phyloP scores from a whole-genome alignment of 768 basidiomycete species.

The Phylloporus sp. region DNA sequence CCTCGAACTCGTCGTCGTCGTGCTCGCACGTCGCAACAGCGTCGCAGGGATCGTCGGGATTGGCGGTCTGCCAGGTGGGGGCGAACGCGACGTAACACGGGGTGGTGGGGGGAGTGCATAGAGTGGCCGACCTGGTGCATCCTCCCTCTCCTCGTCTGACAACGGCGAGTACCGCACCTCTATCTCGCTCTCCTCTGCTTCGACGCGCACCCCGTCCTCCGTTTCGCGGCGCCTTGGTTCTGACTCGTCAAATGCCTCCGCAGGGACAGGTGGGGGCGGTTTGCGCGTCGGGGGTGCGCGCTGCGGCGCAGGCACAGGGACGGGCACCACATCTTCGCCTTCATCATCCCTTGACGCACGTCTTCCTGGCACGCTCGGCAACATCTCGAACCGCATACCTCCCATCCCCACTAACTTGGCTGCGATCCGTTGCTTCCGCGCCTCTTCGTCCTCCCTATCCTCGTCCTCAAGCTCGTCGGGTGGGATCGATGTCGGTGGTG shows the following conservation, averaged over 20 bases:
- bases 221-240: slow-evolving; percentile 40
- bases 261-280: slow-evolving; percentile 25
- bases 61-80: slow-evolving; percentile 36
- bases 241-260: slow-evolving; percentile 31
- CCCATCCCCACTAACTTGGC: slow-evolving; percentile 54
- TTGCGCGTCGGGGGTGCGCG: slow-evolving; percentile 29
- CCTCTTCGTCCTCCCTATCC: slow-evolving; percentile 25
- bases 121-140: slow-evolving; percentile 40
- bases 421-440: slow-evolving; percentile 50
- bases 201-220: slow-evolving; percentile 54
- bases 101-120: slow-evolving; percentile 45
- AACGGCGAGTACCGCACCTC: slow-evolving; percentile 52
- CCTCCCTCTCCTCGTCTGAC: slow-evolving; percentile 36
- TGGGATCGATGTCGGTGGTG: slow-evolving; percentile 33
- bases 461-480: slow-evolving; percentile 23
- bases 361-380: slow-evolving; percentile 26
- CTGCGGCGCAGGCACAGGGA: slow-evolving; percentile 32
- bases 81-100: slow-evolving; percentile 27
- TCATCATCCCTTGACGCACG: slow-evolving; percentile 22
- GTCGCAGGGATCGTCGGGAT: slow-evolving; percentile 34
- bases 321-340: slow-evolving; percentile 23
- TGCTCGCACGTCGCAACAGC: slow-evolving; percentile 37
- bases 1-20: slow-evolving; percentile 31
- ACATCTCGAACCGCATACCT: slow-evolving; percentile 55
- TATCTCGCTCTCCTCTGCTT: slow-evolving; percentile 57